phyloP scores from a whole-genome alignment of 495 filamentous ascomycete species.

The Xylaria longipes region DNA sequence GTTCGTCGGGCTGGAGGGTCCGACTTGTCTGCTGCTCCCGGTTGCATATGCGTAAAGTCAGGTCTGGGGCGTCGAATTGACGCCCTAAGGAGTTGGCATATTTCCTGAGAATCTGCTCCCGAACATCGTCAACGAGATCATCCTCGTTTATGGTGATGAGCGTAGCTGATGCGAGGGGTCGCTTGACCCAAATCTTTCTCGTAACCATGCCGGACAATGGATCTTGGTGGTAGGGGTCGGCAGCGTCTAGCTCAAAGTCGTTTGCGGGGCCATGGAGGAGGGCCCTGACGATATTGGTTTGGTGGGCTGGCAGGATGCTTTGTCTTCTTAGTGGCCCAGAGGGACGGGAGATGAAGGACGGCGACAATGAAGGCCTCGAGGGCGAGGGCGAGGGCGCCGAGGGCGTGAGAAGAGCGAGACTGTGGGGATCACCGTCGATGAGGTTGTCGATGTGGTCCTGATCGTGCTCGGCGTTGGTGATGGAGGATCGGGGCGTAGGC shows the following conservation, averaged over 20 bases:
- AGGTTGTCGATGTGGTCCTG: neutral
- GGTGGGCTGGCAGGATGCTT: slow-evolving; percentile 55
- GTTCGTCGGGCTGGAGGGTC: slow-evolving; percentile 82
- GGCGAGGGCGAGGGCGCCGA: slow-evolving; percentile 9
- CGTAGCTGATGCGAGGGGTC: slow-evolving; percentile 83
- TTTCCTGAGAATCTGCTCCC: slow-evolving; percentile 90
- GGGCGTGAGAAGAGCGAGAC: slow-evolving; percentile 24
- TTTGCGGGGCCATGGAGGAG: slow-evolving; percentile 52
- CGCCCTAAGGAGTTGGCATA: slow-evolving; percentile 91
- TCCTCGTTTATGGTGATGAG: slow-evolving; percentile 84
- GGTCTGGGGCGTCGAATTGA: slow-evolving; percentile 87
- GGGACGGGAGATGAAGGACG: slow-evolving; percentile 38
- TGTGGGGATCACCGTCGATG: slow-evolving; percentile 21
- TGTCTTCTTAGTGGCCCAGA: slow-evolving; percentile 47
- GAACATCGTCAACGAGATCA: slow-evolving; percentile 92
- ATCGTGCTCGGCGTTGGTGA: neutral
- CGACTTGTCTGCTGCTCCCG: slow-evolving; percentile 83
- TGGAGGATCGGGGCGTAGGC: neutral
- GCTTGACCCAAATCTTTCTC: slow-evolving; percentile 93
- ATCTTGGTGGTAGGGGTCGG: slow-evolving; percentile 44
- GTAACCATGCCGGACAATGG: slow-evolving; percentile 63
- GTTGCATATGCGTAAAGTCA: slow-evolving; percentile 84
- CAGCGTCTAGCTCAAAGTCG: slow-evolving; percentile 52
- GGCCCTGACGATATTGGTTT: slow-evolving; percentile 55
- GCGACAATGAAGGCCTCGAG: slow-evolving; percentile 27